These are phyloP conservation scores for Nematocida ausubeli DNA, from an alignment of 371 early-diverging fungal genomes.

Conservation along the genomic window DNA sequence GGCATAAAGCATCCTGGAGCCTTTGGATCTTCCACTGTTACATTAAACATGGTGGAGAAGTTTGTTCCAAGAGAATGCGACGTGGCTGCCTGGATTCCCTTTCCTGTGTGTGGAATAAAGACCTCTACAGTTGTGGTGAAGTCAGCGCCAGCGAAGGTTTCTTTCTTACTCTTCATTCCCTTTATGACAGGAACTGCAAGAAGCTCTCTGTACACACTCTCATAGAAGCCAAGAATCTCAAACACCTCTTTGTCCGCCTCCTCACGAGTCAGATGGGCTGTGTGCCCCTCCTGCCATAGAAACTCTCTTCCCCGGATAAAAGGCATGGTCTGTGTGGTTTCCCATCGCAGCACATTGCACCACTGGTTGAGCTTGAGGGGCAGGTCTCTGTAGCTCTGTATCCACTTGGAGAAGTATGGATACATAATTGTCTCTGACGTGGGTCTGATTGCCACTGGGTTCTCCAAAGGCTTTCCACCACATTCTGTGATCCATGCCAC, in stretches of 20 bases:
- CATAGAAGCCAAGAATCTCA: slow-evolving; percentile 86
- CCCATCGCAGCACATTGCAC: slow-evolving; percentile 99
- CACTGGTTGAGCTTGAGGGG: slow-evolving; percentile 97
- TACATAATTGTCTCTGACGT: slow-evolving; percentile 99
- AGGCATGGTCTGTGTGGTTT: slow-evolving; percentile 97
- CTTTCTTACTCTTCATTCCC: slow-evolving; percentile 96
- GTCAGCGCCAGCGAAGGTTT: slow-evolving; percentile 96
- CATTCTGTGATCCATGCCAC: slow-evolving; percentile 98
- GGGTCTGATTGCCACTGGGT: slow-evolving; percentile 96
- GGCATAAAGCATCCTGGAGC: slow-evolving; percentile 63
- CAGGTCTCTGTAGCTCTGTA: slow-evolving; percentile 92
- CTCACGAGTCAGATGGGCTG: slow-evolving; percentile 82
- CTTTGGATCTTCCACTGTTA: slow-evolving; percentile 72
- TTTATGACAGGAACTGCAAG: slow-evolving; percentile 96
- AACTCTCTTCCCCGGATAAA: slow-evolving; percentile 98
- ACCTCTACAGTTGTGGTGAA: slow-evolving; percentile 97
- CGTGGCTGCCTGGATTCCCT: slow-evolving; percentile 97
- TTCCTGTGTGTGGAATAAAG: slow-evolving; percentile 91
- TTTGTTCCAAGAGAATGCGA: slow-evolving; percentile 98
- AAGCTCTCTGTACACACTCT: slow-evolving; percentile 86
- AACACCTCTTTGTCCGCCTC: slow-evolving; percentile 84
- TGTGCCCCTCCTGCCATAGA: slow-evolving; percentile 99
- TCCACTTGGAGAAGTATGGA: slow-evolving; percentile 96
- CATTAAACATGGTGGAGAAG: slow-evolving; percentile 96
- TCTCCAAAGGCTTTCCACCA: slow-evolving; percentile 82